Evolutionary conservation across 1,284 basidiomycete species (phyloP).

Genomic region (Calocybe gambosa): DNA sequence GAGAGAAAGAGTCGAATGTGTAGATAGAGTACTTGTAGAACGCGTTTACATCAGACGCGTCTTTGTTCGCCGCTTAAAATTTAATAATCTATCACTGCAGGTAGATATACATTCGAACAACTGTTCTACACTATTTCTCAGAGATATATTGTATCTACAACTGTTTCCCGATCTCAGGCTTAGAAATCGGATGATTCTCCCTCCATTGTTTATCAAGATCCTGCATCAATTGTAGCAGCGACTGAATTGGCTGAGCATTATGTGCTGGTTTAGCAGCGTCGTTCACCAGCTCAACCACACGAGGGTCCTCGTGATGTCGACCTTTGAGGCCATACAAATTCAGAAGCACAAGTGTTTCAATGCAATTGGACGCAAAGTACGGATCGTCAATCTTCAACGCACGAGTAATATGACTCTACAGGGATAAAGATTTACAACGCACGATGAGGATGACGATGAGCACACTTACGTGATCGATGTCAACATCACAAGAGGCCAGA

Average conservation of each 20-base stretch:
- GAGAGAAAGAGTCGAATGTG: conserved; percentile 7
- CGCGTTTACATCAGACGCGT: conserved; percentile 21
- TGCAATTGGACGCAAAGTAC: conserved; percentile 40
- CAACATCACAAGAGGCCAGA: conserved; percentile 24
- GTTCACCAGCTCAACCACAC: conserved; percentile 44
- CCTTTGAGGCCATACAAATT: conserved; percentile 53
- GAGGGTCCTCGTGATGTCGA: conserved; percentile 38
- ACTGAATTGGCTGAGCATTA: conserved; percentile 40
- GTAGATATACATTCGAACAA: background rate
- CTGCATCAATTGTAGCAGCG: conserved; percentile 41
- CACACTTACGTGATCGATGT: conserved; percentile 31
- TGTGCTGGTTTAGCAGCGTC: conserved; percentile 33
- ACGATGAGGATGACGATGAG: background rate
- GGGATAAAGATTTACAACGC: background rate
- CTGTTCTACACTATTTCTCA: background rate
- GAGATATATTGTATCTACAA: too few species aligned
- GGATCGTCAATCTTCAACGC: conserved; percentile 42
- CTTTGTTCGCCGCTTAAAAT: conserved; percentile 17
- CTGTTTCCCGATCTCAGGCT: too few species aligned
- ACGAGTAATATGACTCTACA: conserved; percentile 48
- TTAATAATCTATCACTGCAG: background rate
- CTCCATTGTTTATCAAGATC: conserved; percentile 36
- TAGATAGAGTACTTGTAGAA: conserved; percentile 14
- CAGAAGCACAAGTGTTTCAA: conserved; percentile 45
- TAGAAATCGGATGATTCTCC: conserved; percentile 19